phyloP scores from a whole-genome alignment of 106 monocot species.

The Dioscorea zingiberensis region DNA sequence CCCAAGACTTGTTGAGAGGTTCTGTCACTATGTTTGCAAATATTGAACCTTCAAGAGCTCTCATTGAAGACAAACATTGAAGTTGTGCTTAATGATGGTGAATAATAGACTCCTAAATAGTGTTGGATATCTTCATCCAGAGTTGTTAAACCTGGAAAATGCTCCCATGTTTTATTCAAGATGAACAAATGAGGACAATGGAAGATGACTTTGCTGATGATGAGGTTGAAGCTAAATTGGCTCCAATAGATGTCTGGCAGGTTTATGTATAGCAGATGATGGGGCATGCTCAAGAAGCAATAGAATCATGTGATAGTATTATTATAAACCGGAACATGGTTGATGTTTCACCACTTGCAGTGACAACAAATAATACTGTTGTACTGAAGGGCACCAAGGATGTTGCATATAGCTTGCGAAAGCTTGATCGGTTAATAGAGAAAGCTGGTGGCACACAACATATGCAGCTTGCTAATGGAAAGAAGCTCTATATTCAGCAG shows the following conservation, averaged over 20 bases:
- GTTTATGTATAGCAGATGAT: slow-evolving; percentile 82
- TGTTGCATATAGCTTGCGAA: slow-evolving; percentile 78
- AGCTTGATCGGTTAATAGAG: slow-evolving; percentile 69
- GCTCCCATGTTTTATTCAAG: too few relatives aligned
- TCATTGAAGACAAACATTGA: too few relatives aligned
- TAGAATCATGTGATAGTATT: slow-evolving; percentile 51
- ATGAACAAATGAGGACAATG: too few relatives aligned
- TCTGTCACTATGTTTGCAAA: too few relatives aligned
- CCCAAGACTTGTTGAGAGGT: too few relatives aligned
- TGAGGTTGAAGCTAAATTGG: slow-evolving; percentile 89
- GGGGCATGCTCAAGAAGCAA: slow-evolving; percentile 66
- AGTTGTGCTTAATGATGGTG: too few relatives aligned
- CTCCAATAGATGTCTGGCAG: slow-evolving; percentile 86
- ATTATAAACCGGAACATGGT: slow-evolving; percentile 59
- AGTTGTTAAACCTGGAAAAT: too few relatives aligned
- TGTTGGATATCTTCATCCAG: too few relatives aligned
- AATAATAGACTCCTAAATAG: too few relatives aligned
- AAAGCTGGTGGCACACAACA: slow-evolving; percentile 31
- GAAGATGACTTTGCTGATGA: slow-evolving; percentile 84
- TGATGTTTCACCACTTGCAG: slow-evolving; percentile 79
- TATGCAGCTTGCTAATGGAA: slow-evolving; percentile 61
- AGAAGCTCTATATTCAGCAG: slow-evolving; percentile 76
- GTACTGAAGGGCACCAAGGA: slow-evolving; percentile 77
- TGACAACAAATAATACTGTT: slow-evolving; percentile 84
- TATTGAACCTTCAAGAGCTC: too few relatives aligned